Percentiles rank a stretch among this genome's conserved stretches.
Conservation (phyloP, 1,284 basidiomycete species). For the Rhodotorula sp. region DNA sequence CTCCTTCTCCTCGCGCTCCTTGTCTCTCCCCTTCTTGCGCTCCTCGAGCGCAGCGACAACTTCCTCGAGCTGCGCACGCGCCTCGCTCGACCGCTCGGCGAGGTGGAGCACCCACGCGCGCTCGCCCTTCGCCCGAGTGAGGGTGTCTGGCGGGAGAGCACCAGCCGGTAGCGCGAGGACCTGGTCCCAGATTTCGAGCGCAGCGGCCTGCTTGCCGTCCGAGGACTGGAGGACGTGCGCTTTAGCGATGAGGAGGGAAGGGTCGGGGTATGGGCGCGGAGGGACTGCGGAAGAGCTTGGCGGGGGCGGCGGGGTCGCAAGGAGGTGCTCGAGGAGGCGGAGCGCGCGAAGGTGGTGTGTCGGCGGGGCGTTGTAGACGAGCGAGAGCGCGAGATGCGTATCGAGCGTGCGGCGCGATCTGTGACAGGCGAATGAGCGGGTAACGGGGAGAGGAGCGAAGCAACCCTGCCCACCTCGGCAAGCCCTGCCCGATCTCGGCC, state of each 20-base stretch:
- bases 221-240: slow-evolving; percentile 72
- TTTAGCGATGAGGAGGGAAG: slow-evolving; percentile 67
- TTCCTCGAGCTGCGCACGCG: slow-evolving; percentile 61
- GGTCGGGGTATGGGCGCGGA: slow-evolving; percentile 41
- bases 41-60: slow-evolving; percentile 63
- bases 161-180: slow-evolving; percentile 50
- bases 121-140: slow-evolving; percentile 77
- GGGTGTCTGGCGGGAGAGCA: slow-evolving; percentile 54
- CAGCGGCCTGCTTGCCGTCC: slow-evolving; percentile 67
- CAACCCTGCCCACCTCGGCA: slow-evolving; percentile 54
- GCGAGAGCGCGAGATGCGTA: slow-evolving; percentile 66
- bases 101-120: slow-evolving; percentile 81
- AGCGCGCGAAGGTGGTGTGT: slow-evolving; percentile 83
- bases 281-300: background rate
- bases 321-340: slow-evolving; percentile 69
- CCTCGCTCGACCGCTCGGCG: slow-evolving; percentile 59
- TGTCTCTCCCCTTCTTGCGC: slow-evolving; percentile 27
- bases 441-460: background rate
- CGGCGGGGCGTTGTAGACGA: slow-evolving; percentile 84
- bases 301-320: slow-evolving; percentile 51
- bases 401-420: slow-evolving; percentile 56
- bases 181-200: slow-evolving; percentile 63
- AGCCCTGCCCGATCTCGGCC: slow-evolving; percentile 61
- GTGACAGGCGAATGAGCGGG: slow-evolving; percentile 54
- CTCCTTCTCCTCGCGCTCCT: slow-evolving; percentile 39